These are phyloP conservation scores for Salinomyces thailandicus DNA, from an alignment of 2,329 filamentous ascomycete species.

Conservation along the genomic window DNA sequence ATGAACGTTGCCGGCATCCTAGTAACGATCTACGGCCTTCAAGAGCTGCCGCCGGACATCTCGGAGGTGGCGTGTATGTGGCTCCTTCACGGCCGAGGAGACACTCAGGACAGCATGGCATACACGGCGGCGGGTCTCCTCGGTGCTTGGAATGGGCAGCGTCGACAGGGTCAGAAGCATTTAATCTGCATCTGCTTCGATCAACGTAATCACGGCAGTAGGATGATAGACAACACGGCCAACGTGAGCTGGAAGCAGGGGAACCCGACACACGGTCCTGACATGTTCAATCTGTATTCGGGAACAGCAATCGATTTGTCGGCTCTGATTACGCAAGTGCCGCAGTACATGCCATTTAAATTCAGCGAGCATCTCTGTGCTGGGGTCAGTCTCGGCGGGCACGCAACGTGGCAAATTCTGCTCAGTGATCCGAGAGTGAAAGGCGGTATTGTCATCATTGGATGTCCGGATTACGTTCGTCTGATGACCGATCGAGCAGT, in stretches of 20 bases:
- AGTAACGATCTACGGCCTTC: slow-evolving; percentile 69
- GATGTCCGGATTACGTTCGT: slow-evolving; percentile 77
- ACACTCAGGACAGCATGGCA: slow-evolving; percentile 62
- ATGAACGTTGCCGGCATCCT: slow-evolving; percentile 68
- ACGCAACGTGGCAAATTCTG: slow-evolving; percentile 74
- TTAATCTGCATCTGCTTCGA: slow-evolving; percentile 80
- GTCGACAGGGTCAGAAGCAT: slow-evolving; percentile 36
- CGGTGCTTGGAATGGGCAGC: slow-evolving; percentile 52
- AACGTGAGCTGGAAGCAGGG: slow-evolving; percentile 73
- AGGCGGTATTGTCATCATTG: slow-evolving; percentile 71
- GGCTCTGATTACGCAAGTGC: slow-evolving; percentile 64
- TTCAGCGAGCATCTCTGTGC: slow-evolving; percentile 60
- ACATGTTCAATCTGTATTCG: slow-evolving; percentile 76
- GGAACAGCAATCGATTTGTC: slow-evolving; percentile 66
- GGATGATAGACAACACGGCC: slow-evolving; percentile 54
- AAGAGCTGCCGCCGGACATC: slow-evolving; percentile 49
- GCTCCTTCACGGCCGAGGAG: slow-evolving; percentile 74
- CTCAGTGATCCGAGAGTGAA: slow-evolving; percentile 68
- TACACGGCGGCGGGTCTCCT: slow-evolving; percentile 61
- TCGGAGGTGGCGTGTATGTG: slow-evolving; percentile 67
- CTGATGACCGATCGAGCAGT: slow-evolving; percentile 72
- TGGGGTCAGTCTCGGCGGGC: slow-evolving; percentile 78
- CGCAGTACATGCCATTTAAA: slow-evolving; percentile 52
- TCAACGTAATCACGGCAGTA: slow-evolving; percentile 80
- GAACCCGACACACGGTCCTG: slow-evolving; percentile 72